Evolutionary conservation across 2,329 filamentous ascomycete species (phyloP).

Genomic region (Diaporthe capsici): DNA sequence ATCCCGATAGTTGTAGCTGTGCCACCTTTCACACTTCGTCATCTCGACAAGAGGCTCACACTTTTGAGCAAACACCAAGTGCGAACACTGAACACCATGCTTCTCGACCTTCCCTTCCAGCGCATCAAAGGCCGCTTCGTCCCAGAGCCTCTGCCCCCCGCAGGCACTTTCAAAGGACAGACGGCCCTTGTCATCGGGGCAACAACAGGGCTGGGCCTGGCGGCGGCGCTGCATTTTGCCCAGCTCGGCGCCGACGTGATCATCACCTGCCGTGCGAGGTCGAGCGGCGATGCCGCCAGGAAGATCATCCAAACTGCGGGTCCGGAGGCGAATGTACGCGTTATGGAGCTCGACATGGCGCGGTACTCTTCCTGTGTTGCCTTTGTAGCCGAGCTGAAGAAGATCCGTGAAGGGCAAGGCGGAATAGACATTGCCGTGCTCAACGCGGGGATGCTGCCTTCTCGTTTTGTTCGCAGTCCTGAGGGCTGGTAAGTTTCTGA

Average conservation of each 20-base stretch:
- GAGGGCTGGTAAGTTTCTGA: not conserved
- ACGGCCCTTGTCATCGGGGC: not conserved
- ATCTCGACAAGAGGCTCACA: no score
- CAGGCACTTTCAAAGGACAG: not conserved
- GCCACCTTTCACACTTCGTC: no score
- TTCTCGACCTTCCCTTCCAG: not conserved
- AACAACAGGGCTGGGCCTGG: not conserved
- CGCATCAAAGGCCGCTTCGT: not conserved
- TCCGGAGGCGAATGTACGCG: not conserved
- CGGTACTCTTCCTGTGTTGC: not conserved
- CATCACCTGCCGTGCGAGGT: not conserved
- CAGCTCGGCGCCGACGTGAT: not conserved
- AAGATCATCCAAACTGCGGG: no score
- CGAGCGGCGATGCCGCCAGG: no score
- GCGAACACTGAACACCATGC: not conserved
- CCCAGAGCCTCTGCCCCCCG: not conserved
- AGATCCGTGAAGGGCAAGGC: not conserved
- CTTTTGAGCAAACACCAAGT: not conserved
- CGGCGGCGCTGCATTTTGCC: not conserved
- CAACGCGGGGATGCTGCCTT: not conserved
- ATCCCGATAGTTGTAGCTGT: not conserved
- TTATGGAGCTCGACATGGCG: not conserved
- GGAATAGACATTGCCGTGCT: not conserved
- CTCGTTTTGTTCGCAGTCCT: not conserved
- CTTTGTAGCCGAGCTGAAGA: not conserved